phyloP scores from a whole-genome alignment of 1,284 basidiomycete species.

The Hypsizygus ulmarius region DNA sequence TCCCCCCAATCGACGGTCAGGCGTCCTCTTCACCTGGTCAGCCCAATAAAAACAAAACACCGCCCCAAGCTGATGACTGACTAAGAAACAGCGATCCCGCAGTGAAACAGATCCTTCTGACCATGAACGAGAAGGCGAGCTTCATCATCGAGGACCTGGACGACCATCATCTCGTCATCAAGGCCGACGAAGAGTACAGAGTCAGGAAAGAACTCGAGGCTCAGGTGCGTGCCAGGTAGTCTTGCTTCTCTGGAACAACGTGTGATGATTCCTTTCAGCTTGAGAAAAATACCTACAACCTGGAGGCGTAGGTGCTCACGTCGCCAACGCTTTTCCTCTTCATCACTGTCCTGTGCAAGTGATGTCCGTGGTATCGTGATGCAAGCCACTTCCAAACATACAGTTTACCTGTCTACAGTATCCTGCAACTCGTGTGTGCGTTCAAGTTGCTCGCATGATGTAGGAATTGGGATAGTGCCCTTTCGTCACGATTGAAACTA shows the following conservation, averaged over 20 bases:
- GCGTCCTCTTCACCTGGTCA: conserved; percentile 74
- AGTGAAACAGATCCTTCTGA: conserved; percentile 85
- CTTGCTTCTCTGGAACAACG: background rate
- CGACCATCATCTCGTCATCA: conserved; percentile 81
- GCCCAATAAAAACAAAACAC: conserved; percentile 18
- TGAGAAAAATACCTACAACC: conserved; percentile 21
- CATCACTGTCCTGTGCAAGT: no score
- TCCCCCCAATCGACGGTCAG: conserved; percentile 36
- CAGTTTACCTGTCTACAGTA: no score
- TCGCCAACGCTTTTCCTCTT: background rate
- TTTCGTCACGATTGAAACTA: no score
- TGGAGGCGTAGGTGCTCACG: conserved; percentile 12
- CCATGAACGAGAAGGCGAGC: conserved; percentile 73
- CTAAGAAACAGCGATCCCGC: conserved; percentile 70
- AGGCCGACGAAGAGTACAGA: conserved; percentile 75
- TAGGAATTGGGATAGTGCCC: no score
- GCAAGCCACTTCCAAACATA: no score
- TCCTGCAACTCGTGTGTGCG: no score
- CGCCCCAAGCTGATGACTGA: background rate
- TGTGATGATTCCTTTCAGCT: conserved; percentile 6
- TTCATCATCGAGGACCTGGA: conserved; percentile 90
- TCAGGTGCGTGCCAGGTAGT: conserved; percentile 53
- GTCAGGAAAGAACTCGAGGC: conserved; percentile 71
- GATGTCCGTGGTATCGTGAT: no score
- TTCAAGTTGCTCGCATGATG: no score